A percentile compares a stretch with the other conserved stretches of the same genome.
Conservation (phyloP, 2,329 filamentous ascomycete species). For the Xylaria sp. region DNA sequence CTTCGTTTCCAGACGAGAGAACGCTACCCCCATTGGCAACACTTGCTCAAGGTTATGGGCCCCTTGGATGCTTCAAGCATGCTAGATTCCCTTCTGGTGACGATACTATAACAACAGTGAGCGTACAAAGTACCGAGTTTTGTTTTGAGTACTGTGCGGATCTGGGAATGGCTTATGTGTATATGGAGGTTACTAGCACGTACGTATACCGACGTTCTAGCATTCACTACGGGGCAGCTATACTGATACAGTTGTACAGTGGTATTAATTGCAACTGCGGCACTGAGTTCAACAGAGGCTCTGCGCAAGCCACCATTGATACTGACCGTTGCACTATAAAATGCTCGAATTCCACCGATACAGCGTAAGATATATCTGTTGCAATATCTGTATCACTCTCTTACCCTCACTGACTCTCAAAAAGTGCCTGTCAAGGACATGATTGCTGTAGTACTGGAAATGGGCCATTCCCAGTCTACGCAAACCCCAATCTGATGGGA, state of each 20-base stretch:
- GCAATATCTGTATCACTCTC: neutral
- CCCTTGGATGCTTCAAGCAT: slow-evolving; percentile 46
- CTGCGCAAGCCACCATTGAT: neutral
- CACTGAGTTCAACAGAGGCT: slow-evolving; percentile 23
- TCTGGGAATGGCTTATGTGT: slow-evolving; percentile 32
- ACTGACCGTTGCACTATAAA: slow-evolving; percentile 3
- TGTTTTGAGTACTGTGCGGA: slow-evolving; percentile 38
- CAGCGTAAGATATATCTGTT: slow-evolving; percentile 7
- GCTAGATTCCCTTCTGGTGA: slow-evolving; percentile 36
- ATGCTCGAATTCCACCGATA: slow-evolving; percentile 19
- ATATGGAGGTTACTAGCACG: slow-evolving; percentile 23
- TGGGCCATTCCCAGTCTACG: slow-evolving; percentile 58
- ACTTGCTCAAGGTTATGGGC: slow-evolving; percentile 36
- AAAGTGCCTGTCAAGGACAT: slow-evolving; percentile 38
- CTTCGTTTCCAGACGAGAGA: slow-evolving; percentile 41
- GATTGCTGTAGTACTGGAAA: slow-evolving; percentile 42
- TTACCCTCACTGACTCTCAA: slow-evolving; percentile 26
- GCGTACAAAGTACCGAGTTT: neutral
- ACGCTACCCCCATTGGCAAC: neutral
- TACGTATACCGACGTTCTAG: slow-evolving; percentile 15
- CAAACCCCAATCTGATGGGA: slow-evolving; percentile 60
- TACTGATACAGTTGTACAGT: slow-evolving; percentile 19
- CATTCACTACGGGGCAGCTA: neutral
- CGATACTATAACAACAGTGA: slow-evolving; percentile 1
- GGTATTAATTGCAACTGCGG: slow-evolving; percentile 31